Base-by-base conservation (phyloP, 2,329 filamentous ascomycete genomes). In the Aspergillus novoparasiticus region DNA sequence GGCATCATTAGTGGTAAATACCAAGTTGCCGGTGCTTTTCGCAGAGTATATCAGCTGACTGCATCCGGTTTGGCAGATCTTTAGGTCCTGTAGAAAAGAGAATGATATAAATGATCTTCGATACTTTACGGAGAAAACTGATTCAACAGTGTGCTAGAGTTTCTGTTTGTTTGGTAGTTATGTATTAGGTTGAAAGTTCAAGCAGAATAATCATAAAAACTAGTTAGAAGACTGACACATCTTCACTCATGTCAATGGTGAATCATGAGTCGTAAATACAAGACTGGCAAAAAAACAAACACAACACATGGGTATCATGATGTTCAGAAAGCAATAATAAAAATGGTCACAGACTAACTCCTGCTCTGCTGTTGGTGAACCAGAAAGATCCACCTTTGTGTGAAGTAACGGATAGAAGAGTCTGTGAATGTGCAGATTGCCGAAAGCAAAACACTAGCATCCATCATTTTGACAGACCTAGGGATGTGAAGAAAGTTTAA, bases 271-370 rank as follows among this genome's bases (percentile, higher is more conserved):
- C 23, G n/a, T 39, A 36, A 39, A 51, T 51, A 59, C 26, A 51
- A 26, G n/a, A n/a, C 34, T 53, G 26, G 62, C 60, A 62, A 50
- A n/a, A 45, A 56, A 65, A 63, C 55, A 32, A 59, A 68, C 62
- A 69, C 61, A 67, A 68, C 65, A 71, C 62, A 66, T 66, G 69
- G 71, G 70, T 72, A 72, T 72, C 71, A 72, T 66, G 64, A 64
- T 56, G 62, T 60, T 62, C 50, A 41, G 32, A 55, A 55, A 39
- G 32, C 16, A 55, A 41, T 19, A 14, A 36, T 23, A 26, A 36
- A 55, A n/a, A 26, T 28, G 32, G 14, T 34, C 51, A 55, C 32
- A 39, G 51, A 39, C 32, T 39, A 9, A 55, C 51, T 39, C 51
- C 34, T 39, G 32, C 30, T 39, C 21, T 39, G 32, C n/a, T 39